Percentiles rank a stretch among this genome's conserved stretches.
phyloP scores from a whole-genome alignment of 2,329 filamentous ascomycete genomes.

The Cladophialophora psammophila region DNA sequence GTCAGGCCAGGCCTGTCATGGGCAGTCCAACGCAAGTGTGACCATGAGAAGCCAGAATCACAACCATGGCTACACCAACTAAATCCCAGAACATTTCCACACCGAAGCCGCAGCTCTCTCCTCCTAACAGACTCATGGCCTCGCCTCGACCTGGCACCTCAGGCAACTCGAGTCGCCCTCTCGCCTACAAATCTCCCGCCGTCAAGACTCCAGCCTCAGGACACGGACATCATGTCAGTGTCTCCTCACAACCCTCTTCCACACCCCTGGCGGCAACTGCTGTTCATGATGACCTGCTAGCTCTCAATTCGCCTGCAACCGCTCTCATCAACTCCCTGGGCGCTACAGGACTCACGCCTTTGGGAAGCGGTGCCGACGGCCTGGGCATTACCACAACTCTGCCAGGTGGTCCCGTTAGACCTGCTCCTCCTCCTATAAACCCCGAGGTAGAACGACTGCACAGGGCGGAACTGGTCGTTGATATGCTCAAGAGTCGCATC shows the following conservation, averaged over 20 bases:
- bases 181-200: slow-evolving; percentile 56
- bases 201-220: slow-evolving; percentile 53
- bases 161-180: slow-evolving; percentile 47
- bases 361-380: slow-evolving; percentile 35
- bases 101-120: slow-evolving; percentile 51
- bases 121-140: slow-evolving; percentile 53
- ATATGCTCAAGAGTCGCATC: slow-evolving; percentile 50
- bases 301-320: slow-evolving; percentile 55
- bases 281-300: slow-evolving; percentile 51
- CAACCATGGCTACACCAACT: slow-evolving; percentile 54
- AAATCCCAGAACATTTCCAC: slow-evolving; percentile 39
- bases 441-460: slow-evolving; percentile 52
- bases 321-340: slow-evolving; percentile 44
- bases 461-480: slow-evolving; percentile 52
- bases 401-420: slow-evolving; percentile 49
- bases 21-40: neutral
- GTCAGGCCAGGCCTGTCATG: neutral
- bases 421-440: slow-evolving; percentile 49
- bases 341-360: slow-evolving; percentile 36
- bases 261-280: slow-evolving; percentile 51
- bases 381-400: slow-evolving; percentile 53
- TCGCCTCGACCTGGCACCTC: slow-evolving; percentile 52
- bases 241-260: slow-evolving; percentile 52
- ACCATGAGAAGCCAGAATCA: neutral
- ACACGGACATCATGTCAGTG: slow-evolving; percentile 46